Conservation (phyloP, 305 asterid species). For the Fraxinus floribunda region DNA sequence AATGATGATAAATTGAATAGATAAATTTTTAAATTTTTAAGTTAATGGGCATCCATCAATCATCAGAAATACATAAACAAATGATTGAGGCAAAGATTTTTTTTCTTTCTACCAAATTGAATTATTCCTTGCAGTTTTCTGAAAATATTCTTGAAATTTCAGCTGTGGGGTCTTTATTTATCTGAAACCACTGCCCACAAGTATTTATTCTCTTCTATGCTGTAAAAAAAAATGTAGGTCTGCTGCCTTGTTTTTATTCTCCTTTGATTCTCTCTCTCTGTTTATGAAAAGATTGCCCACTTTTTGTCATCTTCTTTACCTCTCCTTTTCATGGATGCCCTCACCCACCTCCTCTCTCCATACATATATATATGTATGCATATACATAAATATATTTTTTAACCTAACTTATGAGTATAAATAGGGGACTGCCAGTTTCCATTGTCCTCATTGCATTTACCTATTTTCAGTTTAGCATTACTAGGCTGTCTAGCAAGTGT, state of each 20-base stretch:
- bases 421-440: constrained; percentile 41
- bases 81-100: constrained; percentile 56
- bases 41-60: constrained; percentile 82
- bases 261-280: constrained; percentile 25
- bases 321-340: constrained; percentile 62
- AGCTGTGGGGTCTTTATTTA: constrained; percentile 38
- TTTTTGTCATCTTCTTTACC: constrained; percentile 58
- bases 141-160: constrained; percentile 58
- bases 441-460: constrained; percentile 42
- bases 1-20: constrained; percentile 35
- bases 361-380: neutral
- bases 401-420: constrained; percentile 56
- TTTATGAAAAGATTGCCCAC: constrained; percentile 57
- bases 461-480: constrained; percentile 15
- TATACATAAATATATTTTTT: constrained; percentile 25
- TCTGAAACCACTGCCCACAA: constrained; percentile 50
- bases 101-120: constrained; percentile 19
- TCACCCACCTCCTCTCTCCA: neutral
- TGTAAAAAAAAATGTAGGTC: constrained; percentile 22
- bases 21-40: constrained; percentile 49
- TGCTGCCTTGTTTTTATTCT: neutral
- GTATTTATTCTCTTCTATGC: constrained; percentile 65
- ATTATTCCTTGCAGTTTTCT: constrained; percentile 60
- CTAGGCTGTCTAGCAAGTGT: constrained; percentile 18
- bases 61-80: constrained; percentile 57